These are phyloP conservation scores for Aureobasidium namibiae DNA, from an alignment of 2,329 filamentous ascomycete genomes.

Conservation along the genomic window DNA sequence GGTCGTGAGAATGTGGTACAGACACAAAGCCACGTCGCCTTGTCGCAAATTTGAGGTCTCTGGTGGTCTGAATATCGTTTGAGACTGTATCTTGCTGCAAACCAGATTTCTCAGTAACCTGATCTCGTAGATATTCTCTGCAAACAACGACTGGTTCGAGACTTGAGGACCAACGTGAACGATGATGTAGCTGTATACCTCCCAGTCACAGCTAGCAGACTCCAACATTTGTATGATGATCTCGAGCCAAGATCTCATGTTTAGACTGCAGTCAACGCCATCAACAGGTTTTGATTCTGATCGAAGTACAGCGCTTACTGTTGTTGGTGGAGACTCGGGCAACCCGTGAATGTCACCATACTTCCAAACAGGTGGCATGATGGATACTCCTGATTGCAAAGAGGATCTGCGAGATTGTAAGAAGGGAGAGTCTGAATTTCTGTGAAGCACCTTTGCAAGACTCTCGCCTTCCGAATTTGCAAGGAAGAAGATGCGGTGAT, in stretches of 20 bases:
- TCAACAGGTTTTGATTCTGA: constrained; percentile 25
- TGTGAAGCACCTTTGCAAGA: constrained; percentile 56
- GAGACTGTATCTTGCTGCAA: constrained; percentile 73
- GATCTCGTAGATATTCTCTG: constrained; percentile 63
- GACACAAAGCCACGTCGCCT: constrained; percentile 78
- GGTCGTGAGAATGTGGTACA: constrained; percentile 80
- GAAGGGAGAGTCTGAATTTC: constrained; percentile 5
- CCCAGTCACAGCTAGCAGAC: constrained; percentile 48
- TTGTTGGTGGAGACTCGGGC: constrained; percentile 43
- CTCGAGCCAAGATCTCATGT: constrained; percentile 15
- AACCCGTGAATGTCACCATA: constrained; percentile 46
- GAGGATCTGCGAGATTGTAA: constrained; percentile 10
- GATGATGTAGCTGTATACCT: constrained; percentile 83
- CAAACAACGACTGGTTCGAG: constrained; percentile 81
- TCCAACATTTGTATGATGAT: constrained; percentile 15
- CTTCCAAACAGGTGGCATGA: constrained; percentile 43
- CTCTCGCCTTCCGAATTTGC: constrained; percentile 62
- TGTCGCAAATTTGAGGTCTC: constrained; percentile 70
- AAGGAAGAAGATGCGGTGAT: constrained; percentile 65
- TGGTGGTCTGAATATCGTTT: constrained; percentile 74
- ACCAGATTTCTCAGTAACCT: constrained; percentile 65
- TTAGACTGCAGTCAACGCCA: neutral
- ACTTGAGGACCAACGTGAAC: constrained; percentile 81
- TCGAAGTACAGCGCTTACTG: constrained; percentile 43
- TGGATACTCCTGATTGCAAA: constrained; percentile 8